phyloP scores from a whole-genome alignment of 2,329 filamentous ascomycete genomes.

The Nigrospora oryzae region DNA sequence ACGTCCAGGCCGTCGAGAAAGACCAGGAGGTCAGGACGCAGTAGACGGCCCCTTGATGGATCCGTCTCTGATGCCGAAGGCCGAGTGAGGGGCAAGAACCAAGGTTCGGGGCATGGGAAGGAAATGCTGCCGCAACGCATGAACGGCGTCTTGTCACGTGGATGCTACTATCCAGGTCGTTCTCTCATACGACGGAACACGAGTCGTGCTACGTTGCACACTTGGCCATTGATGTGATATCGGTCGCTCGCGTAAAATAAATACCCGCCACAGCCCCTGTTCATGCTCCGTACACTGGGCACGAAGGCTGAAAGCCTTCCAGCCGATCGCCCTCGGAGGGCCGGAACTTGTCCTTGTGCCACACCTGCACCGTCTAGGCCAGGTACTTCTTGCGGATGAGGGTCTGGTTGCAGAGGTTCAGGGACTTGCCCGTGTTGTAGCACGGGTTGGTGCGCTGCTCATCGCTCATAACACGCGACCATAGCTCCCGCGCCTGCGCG shows the following conservation, averaged over 20 bases:
- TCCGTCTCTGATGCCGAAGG: not conserved
- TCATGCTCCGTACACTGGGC: no score
- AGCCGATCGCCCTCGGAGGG: constrained; percentile 6
- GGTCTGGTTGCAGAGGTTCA: constrained; percentile 17
- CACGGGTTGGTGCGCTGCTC: constrained; percentile 33
- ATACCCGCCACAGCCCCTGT: no score
- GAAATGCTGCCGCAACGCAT: not conserved
- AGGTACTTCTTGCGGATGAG: constrained; percentile 33
- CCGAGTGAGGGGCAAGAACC: not conserved
- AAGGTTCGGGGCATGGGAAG: not conserved
- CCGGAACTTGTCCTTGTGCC: constrained; percentile 9
- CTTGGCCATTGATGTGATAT: no score
- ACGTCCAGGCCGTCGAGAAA: constrained; percentile 66
- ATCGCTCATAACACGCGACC: constrained; percentile 36
- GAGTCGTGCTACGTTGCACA: no score
- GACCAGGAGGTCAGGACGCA: constrained; percentile 66
- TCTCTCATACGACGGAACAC: no score
- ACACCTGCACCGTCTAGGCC: constrained; percentile 25
- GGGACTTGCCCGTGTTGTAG: constrained; percentile 36
- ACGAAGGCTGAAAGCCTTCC: constrained; percentile 3
- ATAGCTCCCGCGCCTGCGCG: constrained; percentile 39
- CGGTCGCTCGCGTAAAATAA: no score
- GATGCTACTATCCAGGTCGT: not conserved
- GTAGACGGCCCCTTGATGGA: constrained; percentile 33
- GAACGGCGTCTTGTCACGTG: not conserved